Evolutionary conservation across 2,329 filamentous ascomycete species (phyloP), one percentile per base, ranked within the genome.

Genomic region (Torrubiella hemipterigena): DNA sequence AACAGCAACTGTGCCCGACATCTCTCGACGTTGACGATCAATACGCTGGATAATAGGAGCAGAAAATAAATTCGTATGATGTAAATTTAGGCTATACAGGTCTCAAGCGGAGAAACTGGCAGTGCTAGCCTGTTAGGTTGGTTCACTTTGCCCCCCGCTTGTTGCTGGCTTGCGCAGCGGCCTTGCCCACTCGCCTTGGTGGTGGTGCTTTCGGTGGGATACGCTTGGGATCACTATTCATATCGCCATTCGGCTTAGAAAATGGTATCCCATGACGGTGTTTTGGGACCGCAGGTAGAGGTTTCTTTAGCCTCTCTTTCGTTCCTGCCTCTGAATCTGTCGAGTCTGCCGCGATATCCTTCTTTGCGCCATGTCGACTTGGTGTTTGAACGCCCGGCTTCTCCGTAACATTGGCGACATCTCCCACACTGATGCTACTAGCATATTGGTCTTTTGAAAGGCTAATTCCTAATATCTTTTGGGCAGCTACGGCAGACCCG

Each of bases 331-430:
- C 44, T 28, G 41, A 27, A 9, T 37, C 35, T 30, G 42, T 42
- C 9, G 42, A 36, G 9, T 43, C 42, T 9, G 41, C 46, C 24
- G 48, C 49, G 15, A 43, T 41, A 14, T 43, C 38, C 2, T 34
- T 35, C 12, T 38, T 45, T 10, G 45, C 43, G 11, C 50, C 52
- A 28, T 53, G 49, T 28, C 78, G 68, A 49, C 82, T 85, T 6
- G 83, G 84, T 13, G 84, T 86, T 45, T 86, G 77, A 15, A 89
- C 74, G 1, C 81, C 84, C 0, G 84, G 84, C 51, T 82, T 86
- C 55, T 89, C 84, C 51, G 69, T 83, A 27, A 86, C 80, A 9
- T 74, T 73, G 6, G 85, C 84, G 25, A 93, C 74, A 44, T 91
- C 81, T 20, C 74, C 65, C 28, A 91, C 79, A 47, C 81, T 87